Evolutionary conservation across 108 stramenopile genomes (phyloP).

Genomic region (Schizochytrium sp.): DNA sequence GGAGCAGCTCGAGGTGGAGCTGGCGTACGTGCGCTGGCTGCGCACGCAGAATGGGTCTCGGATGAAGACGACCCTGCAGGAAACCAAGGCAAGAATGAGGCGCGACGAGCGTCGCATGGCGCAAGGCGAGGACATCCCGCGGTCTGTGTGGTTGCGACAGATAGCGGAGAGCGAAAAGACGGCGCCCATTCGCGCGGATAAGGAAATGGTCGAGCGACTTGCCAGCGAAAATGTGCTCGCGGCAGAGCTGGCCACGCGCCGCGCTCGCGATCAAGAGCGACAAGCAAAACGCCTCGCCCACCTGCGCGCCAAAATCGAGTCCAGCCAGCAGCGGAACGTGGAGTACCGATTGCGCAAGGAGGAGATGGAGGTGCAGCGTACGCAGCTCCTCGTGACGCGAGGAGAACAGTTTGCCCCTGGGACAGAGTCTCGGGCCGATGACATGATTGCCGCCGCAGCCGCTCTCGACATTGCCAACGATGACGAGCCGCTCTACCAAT

Average conservation of each 20-base stretch:
- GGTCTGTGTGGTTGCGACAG: background rate
- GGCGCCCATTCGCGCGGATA: background rate
- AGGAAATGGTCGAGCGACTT: background rate
- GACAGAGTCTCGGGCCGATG: no score
- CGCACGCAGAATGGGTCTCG: background rate
- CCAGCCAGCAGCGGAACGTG: background rate
- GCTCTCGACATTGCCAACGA: no score
- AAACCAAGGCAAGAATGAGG: background rate
- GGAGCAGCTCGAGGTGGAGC: background rate
- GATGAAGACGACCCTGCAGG: background rate
- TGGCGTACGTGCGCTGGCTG: background rate
- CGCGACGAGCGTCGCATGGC: background rate
- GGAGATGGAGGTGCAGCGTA: background rate
- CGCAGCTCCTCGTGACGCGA: no score
- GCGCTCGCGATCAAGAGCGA: background rate
- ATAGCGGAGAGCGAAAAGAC: background rate
- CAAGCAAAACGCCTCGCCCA: background rate
- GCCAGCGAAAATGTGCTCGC: background rate
- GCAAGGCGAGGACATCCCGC: background rate
- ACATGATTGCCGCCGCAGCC: no score
- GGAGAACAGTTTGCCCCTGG: no score
- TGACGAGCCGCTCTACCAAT: no score
- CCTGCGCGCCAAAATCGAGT: background rate
- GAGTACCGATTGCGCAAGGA: background rate
- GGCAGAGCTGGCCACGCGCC: background rate